A percentile compares a stretch with the other conserved stretches of the same genome.
phyloP scores from a whole-genome alignment of 345 rosid species.

The Lagerstroemia speciosa region DNA sequence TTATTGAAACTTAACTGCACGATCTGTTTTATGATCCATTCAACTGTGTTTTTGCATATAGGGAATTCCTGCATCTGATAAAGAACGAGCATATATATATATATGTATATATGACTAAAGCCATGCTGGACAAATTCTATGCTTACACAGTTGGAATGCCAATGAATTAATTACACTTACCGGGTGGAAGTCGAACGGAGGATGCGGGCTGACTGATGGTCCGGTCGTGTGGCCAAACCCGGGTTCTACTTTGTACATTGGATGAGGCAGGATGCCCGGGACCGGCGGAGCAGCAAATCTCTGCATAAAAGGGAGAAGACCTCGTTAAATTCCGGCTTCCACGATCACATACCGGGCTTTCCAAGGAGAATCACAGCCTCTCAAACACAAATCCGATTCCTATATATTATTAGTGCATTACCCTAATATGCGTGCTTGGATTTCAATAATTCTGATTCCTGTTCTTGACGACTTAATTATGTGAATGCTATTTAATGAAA shows the following conservation, averaged over 20 bases:
- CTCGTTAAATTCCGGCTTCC: neutral
- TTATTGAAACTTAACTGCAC: too few species aligned
- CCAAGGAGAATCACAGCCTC: too few species aligned
- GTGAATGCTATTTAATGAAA: neutral
- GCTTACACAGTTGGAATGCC: too few species aligned
- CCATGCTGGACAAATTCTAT: too few species aligned
- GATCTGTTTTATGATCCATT: too few species aligned
- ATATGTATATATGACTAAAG: too few species aligned
- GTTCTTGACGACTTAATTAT: too few species aligned
- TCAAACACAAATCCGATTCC: neutral
- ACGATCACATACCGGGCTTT: too few species aligned
- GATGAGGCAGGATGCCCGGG: conserved; percentile 44
- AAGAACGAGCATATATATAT: too few species aligned
- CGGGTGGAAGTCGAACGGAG: conserved; percentile 54
- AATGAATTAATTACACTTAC: conserved; percentile 26
- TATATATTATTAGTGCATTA: too few species aligned
- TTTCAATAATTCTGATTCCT: too few species aligned
- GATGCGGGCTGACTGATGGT: conserved; percentile 30
- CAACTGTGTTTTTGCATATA: too few species aligned
- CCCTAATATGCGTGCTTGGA: neutral
- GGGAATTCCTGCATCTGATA: neutral
- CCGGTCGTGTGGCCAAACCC: conserved; percentile 36
- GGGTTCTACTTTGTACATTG: conserved; percentile 39
- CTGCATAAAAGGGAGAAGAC: conserved; percentile 22
- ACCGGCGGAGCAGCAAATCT: conserved; percentile 46